phyloP scores from a whole-genome alignment of 2,329 filamentous ascomycete genomes.

The Cylindrodendrum hubeiense region DNA sequence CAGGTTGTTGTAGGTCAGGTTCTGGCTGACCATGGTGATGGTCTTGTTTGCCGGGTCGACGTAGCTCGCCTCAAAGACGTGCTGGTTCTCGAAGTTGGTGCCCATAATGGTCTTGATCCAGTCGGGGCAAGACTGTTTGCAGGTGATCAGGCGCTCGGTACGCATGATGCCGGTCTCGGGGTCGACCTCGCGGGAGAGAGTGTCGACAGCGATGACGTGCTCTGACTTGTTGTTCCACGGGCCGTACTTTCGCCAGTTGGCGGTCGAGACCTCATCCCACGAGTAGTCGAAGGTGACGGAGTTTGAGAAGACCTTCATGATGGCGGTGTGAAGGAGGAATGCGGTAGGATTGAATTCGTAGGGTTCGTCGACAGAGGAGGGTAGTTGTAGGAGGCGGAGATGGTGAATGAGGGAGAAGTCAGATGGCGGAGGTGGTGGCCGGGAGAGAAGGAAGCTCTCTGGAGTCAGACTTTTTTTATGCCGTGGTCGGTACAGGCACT shows the following conservation, averaged over 20 bases:
- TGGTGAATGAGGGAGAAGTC: slow-evolving; percentile 3
- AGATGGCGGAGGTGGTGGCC: slow-evolving; percentile 13
- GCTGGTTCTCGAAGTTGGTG: slow-evolving; percentile 78
- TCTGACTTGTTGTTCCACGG: slow-evolving; percentile 99
- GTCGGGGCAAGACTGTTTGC: slow-evolving; percentile 75
- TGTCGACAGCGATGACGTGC: slow-evolving; percentile 96
- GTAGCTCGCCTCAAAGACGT: slow-evolving; percentile 96
- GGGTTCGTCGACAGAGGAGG: slow-evolving; percentile 22
- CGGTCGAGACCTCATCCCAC: slow-evolving; percentile 97
- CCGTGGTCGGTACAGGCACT: slow-evolving; percentile 5
- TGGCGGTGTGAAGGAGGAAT: slow-evolving; percentile 2
- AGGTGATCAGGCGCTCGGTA: slow-evolving; percentile 73
- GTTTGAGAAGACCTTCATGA: slow-evolving; percentile 94
- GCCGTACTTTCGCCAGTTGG: slow-evolving; percentile 99
- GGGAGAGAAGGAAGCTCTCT: slow-evolving; percentile 7
- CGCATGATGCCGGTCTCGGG: slow-evolving; percentile 69
- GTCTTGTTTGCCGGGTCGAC: slow-evolving; percentile 87
- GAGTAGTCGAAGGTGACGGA: slow-evolving; percentile 94
- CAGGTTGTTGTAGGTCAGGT: slow-evolving; percentile 92
- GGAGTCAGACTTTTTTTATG: slow-evolving; percentile 36
- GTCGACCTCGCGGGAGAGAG: slow-evolving; percentile 77
- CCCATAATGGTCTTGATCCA: slow-evolving; percentile 87
- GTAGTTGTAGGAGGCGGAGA: slow-evolving; percentile 2
- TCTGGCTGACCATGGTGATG: slow-evolving; percentile 96
- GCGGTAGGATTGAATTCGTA: no score